These are phyloP conservation scores for Leucosporidium scottii DNA, from an alignment of 768 basidiomycete genomes.

Conservation along the genomic window DNA sequence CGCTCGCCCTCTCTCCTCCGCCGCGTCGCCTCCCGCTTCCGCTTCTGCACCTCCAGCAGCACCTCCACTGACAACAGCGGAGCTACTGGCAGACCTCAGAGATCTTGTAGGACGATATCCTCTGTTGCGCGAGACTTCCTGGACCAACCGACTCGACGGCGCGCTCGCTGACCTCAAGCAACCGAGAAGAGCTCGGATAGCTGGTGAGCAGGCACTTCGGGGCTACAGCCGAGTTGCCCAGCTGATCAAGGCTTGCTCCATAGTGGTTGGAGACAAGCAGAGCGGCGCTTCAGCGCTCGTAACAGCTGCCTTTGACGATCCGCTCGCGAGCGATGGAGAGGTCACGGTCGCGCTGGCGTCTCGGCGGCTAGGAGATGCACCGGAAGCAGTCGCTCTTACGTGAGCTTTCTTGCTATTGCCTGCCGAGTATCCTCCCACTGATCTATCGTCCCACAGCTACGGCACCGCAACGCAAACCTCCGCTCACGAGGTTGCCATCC, in stretches of 20 bases:
- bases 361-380: constrained; percentile 5
- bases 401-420: neutral
- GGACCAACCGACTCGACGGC: neutral
- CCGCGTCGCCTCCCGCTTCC: neutral
- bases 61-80: neutral
- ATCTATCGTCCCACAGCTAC: neutral
- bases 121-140: constrained; percentile 2
- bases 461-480: neutral
- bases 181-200: neutral
- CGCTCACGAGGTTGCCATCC: neutral
- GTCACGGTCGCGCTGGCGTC: constrained; percentile 22
- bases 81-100: constrained; percentile 5
- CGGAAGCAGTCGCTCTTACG: constrained; percentile 9
- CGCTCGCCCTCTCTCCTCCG: neutral
- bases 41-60: neutral
- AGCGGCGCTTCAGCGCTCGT: constrained; percentile 8
- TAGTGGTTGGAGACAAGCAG: constrained; percentile 17
- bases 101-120: neutral
- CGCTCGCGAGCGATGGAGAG: constrained; percentile 16
- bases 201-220: neutral
- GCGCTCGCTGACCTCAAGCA: constrained; percentile 6
- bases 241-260: neutral
- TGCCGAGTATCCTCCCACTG: neutral
- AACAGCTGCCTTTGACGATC: constrained; percentile 25
- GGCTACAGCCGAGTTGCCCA: too few relatives aligned